Evolutionary conservation across 352 stramenopile species (phyloP).

Genomic region (Phytophthora tentaculata): DNA sequence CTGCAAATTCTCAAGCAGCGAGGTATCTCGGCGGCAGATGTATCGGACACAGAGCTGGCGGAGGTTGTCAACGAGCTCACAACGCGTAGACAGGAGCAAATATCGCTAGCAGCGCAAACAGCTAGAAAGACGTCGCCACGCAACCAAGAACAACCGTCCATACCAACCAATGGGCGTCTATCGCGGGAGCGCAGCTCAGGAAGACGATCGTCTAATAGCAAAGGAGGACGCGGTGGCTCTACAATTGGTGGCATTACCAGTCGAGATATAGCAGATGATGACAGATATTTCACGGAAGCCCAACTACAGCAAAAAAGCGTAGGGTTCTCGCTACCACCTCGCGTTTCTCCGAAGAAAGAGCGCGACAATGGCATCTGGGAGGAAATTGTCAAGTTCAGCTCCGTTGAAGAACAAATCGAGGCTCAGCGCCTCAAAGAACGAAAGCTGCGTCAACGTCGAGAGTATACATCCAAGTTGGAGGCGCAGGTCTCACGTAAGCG

Average conservation of each 20-base stretch:
- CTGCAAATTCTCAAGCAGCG: conserved; percentile 60
- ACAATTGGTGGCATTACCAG: conserved; percentile 2
- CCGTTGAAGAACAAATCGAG: conserved; percentile 71
- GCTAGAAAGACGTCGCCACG: conserved; percentile 4
- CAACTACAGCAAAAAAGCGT: conserved; percentile 76
- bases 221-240: conserved; percentile 25
- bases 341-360: conserved; percentile 76
- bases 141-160: conserved; percentile 36
- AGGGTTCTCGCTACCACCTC: conserved; percentile 68
- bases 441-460: conserved; percentile 38
- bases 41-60: conserved; percentile 49
- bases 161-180: background rate
- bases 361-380: conserved; percentile 84
- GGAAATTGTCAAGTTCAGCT: conserved; percentile 83
- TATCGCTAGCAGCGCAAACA: conserved; percentile 25
- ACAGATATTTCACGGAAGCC: conserved; percentile 70
- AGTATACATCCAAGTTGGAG: conserved; percentile 54
- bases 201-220: conserved; percentile 31
- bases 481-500: conserved; percentile 64
- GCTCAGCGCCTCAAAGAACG: conserved; percentile 45
- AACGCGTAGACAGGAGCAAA: conserved; percentile 42
- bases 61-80: conserved; percentile 54
- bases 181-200: conserved; percentile 17
- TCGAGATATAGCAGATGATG: conserved; percentile 39
- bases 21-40: conserved; percentile 34